These are phyloP conservation scores for Noccaea caerulescens DNA, from an alignment of 345 rosid genomes.

Conservation along the genomic window DNA sequence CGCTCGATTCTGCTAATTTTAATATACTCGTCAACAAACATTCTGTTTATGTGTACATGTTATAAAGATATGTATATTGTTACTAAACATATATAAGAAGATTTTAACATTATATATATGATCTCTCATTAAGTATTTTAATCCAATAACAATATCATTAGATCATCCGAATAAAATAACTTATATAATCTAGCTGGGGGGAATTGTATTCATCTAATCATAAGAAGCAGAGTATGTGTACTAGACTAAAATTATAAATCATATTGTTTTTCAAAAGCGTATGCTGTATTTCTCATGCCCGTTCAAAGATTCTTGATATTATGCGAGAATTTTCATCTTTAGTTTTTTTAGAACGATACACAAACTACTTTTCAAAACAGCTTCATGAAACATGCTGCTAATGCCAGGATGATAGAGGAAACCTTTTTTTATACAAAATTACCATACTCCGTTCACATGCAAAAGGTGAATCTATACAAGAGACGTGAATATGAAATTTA, in stretches of 20 bases:
- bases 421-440: conserved; percentile 10
- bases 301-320: conserved; percentile 31
- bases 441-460: conserved; percentile 42
- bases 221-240: conserved; percentile 11
- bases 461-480: not conserved
- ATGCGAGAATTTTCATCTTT: conserved; percentile 4
- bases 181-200: conserved; percentile 33
- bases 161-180: conserved; percentile 24
- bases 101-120: not conserved
- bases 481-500: conserved; percentile 20
- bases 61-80: not conserved
- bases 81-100: not conserved
- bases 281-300: conserved; percentile 30
- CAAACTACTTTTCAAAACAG: conserved; percentile 4
- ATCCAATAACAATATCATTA: conserved; percentile 17
- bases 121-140: not conserved
- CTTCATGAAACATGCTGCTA: conserved; percentile 36
- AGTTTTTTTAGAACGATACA: not conserved
- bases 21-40: conserved; percentile 30
- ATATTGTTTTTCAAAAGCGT: conserved; percentile 1
- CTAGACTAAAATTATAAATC: not conserved
- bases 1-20: conserved; percentile 21
- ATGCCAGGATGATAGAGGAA: conserved; percentile 12
- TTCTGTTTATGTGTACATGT: conserved; percentile 9
- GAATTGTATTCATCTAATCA: conserved; percentile 35